Conservation (phyloP, 805 yeast species). For the Grigorovia humatica region DNA sequence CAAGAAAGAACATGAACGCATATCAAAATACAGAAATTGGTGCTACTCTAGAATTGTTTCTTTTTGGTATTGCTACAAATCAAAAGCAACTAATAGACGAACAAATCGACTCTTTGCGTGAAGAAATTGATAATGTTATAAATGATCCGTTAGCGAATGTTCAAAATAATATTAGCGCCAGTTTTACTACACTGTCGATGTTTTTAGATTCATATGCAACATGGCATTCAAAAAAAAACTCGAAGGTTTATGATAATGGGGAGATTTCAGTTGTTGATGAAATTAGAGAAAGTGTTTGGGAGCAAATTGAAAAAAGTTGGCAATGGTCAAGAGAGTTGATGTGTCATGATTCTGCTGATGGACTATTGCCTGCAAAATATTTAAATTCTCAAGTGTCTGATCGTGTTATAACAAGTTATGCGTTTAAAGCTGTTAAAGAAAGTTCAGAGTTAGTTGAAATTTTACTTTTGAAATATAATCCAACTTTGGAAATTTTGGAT, state of each 20-base stretch:
- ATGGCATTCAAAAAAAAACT: not conserved
- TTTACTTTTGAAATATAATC: slow-evolving; percentile 30
- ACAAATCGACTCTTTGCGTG: slow-evolving; percentile 29
- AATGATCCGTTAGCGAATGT: slow-evolving; percentile 35
- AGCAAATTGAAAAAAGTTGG: slow-evolving; percentile 27
- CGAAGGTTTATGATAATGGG: not conserved
- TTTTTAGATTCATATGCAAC: slow-evolving; percentile 29
- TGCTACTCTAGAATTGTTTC: slow-evolving; percentile 51
- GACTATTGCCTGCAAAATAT: slow-evolving; percentile 42
- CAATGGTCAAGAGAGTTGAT: slow-evolving; percentile 34
- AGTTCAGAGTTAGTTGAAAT: slow-evolving; percentile 45
- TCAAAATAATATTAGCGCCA: slow-evolving; percentile 55
- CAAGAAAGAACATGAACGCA: slow-evolving; percentile 32
- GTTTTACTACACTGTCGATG: slow-evolving; percentile 47
- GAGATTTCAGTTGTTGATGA: slow-evolving; percentile 1
- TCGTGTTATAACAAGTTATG: slow-evolving; percentile 49
- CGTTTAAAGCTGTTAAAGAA: slow-evolving; percentile 81
- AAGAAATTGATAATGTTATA: slow-evolving; percentile 28
- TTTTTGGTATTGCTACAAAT: slow-evolving; percentile 31
- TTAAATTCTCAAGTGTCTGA: slow-evolving; percentile 31
- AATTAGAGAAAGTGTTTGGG: not conserved
- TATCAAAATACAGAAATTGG: slow-evolving; percentile 69
- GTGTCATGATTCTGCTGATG: slow-evolving; percentile 64
- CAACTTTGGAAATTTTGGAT: slow-evolving; percentile 16
- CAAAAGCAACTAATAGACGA: slow-evolving; percentile 22